A percentile compares a stretch with the other conserved stretches of the same genome.
phyloP scores from a whole-genome alignment of 2,329 filamentous ascomycete species.

The Neonectria hederae region DNA sequence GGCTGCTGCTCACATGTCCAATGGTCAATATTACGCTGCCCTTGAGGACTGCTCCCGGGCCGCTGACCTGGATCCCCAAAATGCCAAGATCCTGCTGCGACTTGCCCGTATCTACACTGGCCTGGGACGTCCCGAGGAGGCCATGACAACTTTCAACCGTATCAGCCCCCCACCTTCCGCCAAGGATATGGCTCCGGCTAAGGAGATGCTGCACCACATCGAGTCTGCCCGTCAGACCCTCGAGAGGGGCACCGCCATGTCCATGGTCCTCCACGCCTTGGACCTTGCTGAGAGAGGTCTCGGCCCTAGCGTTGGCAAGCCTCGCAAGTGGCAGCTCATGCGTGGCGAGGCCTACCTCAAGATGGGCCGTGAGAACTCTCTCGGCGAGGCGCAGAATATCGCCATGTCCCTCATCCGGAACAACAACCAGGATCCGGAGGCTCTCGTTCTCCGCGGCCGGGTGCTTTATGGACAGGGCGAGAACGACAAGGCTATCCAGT shows the following conservation, averaged over 20 bases:
- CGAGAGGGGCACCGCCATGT: slow-evolving; percentile 78
- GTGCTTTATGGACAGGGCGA: slow-evolving; percentile 92
- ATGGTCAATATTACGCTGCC: slow-evolving; percentile 79
- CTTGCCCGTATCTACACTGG: slow-evolving; percentile 90
- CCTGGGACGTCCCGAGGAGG: slow-evolving; percentile 86
- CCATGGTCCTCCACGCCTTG: slow-evolving; percentile 90
- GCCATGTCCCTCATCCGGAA: slow-evolving; percentile 86
- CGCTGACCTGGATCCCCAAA: slow-evolving; percentile 83
- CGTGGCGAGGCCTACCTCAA: slow-evolving; percentile 90
- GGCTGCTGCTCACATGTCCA: slow-evolving; percentile 92
- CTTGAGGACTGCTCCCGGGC: slow-evolving; percentile 88
- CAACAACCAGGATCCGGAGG: slow-evolving; percentile 94
- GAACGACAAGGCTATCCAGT: slow-evolving; percentile 92
- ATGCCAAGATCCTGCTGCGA: slow-evolving; percentile 87
- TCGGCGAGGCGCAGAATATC: slow-evolving; percentile 92
- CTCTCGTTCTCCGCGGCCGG: slow-evolving; percentile 86
- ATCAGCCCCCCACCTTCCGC: slow-evolving; percentile 83
- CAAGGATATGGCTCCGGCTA: slow-evolving; percentile 85
- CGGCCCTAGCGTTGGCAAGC: slow-evolving; percentile 77
- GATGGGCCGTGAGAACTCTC: slow-evolving; percentile 88
- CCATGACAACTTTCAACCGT: slow-evolving; percentile 80
- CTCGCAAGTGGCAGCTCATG: slow-evolving; percentile 94
- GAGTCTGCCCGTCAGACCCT: slow-evolving; percentile 81
- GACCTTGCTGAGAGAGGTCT: slow-evolving; percentile 89
- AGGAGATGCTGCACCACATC: slow-evolving; percentile 86